phyloP scores from a whole-genome alignment of 768 basidiomycete genomes.

The Russula sp. region DNA sequence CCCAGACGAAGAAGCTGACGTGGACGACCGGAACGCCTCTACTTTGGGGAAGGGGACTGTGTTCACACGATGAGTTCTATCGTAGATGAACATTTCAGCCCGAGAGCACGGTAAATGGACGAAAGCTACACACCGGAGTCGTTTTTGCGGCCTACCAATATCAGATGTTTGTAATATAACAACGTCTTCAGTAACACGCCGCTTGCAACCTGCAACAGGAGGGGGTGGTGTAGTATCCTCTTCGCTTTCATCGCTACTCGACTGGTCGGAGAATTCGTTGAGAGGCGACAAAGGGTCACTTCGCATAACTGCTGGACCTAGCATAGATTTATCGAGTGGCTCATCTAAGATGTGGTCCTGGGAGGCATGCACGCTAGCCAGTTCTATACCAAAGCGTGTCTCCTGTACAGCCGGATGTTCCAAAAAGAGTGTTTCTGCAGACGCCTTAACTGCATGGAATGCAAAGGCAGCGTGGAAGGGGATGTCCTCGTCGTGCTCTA shows the following conservation, averaged over 20 bases:
- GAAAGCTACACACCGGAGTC: neutral
- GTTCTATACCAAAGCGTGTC: no score
- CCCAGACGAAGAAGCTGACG: neutral
- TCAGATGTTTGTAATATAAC: neutral
- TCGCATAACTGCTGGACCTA: no score
- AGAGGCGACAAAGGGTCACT: no score
- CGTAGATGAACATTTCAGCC: neutral
- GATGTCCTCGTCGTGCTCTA: conserved; percentile 18
- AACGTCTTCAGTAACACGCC: neutral
- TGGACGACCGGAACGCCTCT: no score
- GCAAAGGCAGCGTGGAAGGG: conserved; percentile 13
- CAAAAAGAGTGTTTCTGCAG: conserved; percentile 28
- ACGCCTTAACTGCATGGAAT: conserved; percentile 27
- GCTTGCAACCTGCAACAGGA: conserved; percentile 15
- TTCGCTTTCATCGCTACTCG: neutral
- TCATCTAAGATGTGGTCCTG: neutral
- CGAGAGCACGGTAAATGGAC: neutral
- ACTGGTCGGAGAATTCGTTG: neutral
- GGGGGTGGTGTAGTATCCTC: conserved; percentile 13
- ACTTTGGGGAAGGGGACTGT: no score
- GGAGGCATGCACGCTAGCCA: neutral
- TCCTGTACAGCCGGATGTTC: conserved; percentile 9
- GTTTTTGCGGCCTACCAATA: neutral
- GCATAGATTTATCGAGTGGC: no score
- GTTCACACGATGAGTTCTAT: neutral